phyloP scores from a whole-genome alignment of 2,329 filamentous ascomycete species.

The Exophiala mesophila region DNA sequence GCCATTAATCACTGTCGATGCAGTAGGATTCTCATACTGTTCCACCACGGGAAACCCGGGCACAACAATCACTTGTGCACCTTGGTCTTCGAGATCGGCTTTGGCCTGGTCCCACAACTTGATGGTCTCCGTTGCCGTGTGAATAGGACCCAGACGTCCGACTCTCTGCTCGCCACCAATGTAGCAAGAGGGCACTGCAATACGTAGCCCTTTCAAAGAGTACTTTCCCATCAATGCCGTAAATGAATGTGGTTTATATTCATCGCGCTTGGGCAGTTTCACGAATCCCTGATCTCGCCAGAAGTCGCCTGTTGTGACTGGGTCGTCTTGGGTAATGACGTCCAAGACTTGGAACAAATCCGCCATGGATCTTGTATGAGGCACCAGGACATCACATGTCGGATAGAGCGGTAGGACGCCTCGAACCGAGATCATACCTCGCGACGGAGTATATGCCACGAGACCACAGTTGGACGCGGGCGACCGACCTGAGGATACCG shows the following conservation, averaged over 20 bases:
- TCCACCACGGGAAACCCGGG: constrained; percentile 32
- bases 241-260: constrained; percentile 29
- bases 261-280: constrained; percentile 33
- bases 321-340: constrained; percentile 44
- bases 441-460: constrained; percentile 53
- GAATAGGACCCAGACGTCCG: not conserved
- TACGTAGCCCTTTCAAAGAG: constrained; percentile 24
- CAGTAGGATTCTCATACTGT: constrained; percentile 22
- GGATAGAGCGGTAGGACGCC: constrained; percentile 54
- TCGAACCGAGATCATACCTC: constrained; percentile 48
- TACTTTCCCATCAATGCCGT: constrained; percentile 33
- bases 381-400: constrained; percentile 53
- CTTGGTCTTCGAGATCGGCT: constrained; percentile 28
- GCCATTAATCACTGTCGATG: not conserved
- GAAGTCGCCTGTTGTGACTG: constrained; percentile 45
- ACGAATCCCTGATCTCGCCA: constrained; percentile 50
- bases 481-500: constrained; percentile 52
- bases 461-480: constrained; percentile 55
- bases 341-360: constrained; percentile 50
- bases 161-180: constrained; percentile 1
- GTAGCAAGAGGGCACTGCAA: constrained; percentile 34
- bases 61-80: constrained; percentile 32
- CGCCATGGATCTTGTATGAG: constrained; percentile 47
- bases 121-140: constrained; percentile 2
- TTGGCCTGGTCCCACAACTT: constrained; percentile 31